Evolutionary conservation across 257 asterid species (phyloP), one percentile per base, ranked within the genome.

Genomic region (Buddleja alternifolia): DNA sequence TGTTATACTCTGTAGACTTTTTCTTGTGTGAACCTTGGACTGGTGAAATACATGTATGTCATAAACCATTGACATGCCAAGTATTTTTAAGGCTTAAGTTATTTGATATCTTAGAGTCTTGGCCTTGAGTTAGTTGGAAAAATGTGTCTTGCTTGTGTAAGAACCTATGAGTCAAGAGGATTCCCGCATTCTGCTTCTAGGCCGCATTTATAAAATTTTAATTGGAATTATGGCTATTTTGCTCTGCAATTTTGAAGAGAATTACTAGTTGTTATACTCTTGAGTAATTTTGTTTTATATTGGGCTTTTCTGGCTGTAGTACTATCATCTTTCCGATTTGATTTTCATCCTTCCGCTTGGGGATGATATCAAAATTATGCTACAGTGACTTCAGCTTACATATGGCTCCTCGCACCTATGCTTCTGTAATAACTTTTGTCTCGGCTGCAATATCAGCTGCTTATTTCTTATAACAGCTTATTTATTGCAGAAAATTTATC

Each of bases 1-100:
- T 63, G 53, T 63, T 42, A 6, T 70, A 55, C 23, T 37, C 29
- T 54, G 25, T 40, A 16, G 61, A 10, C 10, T 46, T 51, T 46
- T 47, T 45, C 56, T 54, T 21, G 48, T 61, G 37, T 57, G 66
- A 34, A 23, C 15, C 37, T 46, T 55, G 17, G 16, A 63, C 32
- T 46, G 15, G 55, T 11, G 41, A 50, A 46, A 21, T 14, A 17
- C 66, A 11, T 45, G 8, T 46, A 24, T 29, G 46, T 4, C 45
- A 4, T 23, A 42, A 56, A 47, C 57, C 4, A 25, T 55, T 68
- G 67, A 47, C 34, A 58, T 57, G 32, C 51, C 60, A 14, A 69
- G 50, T 69, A 54, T 8, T 14, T 69, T n/a, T n/a, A 39, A 51
- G 63, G 39, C 17, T 25, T 36, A 29, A 48, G 12, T 17, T 48